These are phyloP conservation scores for Hippophae tibetana DNA, from an alignment of 306 rosid genomes.

Conservation along the genomic window DNA sequence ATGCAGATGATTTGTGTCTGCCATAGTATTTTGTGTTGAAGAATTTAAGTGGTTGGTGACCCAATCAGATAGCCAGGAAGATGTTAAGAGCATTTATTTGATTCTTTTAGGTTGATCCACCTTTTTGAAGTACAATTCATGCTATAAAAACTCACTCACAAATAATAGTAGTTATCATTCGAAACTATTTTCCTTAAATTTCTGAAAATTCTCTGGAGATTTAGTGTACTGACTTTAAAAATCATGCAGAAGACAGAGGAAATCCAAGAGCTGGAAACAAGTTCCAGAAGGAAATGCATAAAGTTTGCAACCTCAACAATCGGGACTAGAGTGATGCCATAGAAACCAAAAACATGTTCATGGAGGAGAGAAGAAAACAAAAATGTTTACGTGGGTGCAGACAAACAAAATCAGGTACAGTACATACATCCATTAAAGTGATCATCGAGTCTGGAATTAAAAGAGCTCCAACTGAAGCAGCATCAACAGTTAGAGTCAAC, in stretches of 20 bases:
- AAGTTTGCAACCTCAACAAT: background rate
- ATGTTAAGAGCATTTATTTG: background rate
- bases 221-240: no score
- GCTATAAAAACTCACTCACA: background rate
- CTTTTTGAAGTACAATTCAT: background rate
- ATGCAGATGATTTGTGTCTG: background rate
- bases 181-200: no score
- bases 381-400: conserved; percentile 2
- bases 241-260: no score
- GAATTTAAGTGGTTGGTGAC: background rate
- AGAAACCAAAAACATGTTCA: background rate
- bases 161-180: background rate
- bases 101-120: background rate
- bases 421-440: conserved; percentile 93
- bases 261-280: background rate
- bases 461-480: conserved; percentile 78
- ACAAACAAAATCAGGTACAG: conserved; percentile 19
- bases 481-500: conserved; percentile 79
- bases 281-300: conserved; percentile 4
- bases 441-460: conserved; percentile 76
- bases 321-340: conserved; percentile 3
- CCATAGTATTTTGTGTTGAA: background rate
- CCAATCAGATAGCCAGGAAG: background rate
- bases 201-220: no score
- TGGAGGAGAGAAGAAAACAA: conserved; percentile 1